Conservation (phyloP, 805 yeast genomes). For the Huiozyma naganishii region DNA sequence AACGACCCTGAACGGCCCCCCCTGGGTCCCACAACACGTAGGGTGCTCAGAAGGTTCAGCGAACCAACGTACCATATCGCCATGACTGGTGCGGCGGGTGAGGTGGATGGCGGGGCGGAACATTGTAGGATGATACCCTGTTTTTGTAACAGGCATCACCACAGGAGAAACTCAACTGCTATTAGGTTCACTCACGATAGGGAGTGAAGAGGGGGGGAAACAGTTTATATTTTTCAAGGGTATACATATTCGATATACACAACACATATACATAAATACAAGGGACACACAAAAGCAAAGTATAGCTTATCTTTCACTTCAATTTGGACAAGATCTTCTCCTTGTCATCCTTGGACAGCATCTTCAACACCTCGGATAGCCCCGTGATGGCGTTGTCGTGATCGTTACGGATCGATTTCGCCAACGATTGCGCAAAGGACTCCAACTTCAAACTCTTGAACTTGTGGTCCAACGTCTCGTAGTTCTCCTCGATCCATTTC, state of each 20-base stretch:
- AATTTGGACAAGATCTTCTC: conserved; percentile 32
- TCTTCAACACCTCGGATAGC: conserved; percentile 41
- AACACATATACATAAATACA: neutral
- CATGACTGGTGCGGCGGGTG: neutral
- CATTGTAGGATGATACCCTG: neutral
- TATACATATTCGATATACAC: neutral
- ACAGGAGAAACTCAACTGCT: conserved; percentile 23
- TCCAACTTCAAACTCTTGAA: conserved; percentile 58
- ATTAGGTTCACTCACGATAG: conserved; percentile 18
- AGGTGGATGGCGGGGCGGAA: neutral
- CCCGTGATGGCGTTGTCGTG: conserved; percentile 44
- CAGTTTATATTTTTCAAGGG: no score
- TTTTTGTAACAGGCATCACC: conserved; percentile 25
- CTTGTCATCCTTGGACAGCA: conserved; percentile 45
- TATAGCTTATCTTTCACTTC: conserved; percentile 7
- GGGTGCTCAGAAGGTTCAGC: conserved; percentile 1
- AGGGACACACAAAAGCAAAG: neutral
- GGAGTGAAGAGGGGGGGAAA: neutral
- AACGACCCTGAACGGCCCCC: neutral
- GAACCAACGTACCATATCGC: neutral
- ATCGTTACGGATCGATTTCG: conserved; percentile 47
- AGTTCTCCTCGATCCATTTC: conserved; percentile 76
- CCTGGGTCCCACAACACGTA: neutral
- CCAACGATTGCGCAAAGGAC: conserved; percentile 52
- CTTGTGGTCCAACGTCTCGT: conserved; percentile 45